Evolutionary conservation across 176 grass and related monocot genomes (phyloP), one percentile per base, ranked within the genome.

Genomic region (Thinopyrum elongatum): DNA sequence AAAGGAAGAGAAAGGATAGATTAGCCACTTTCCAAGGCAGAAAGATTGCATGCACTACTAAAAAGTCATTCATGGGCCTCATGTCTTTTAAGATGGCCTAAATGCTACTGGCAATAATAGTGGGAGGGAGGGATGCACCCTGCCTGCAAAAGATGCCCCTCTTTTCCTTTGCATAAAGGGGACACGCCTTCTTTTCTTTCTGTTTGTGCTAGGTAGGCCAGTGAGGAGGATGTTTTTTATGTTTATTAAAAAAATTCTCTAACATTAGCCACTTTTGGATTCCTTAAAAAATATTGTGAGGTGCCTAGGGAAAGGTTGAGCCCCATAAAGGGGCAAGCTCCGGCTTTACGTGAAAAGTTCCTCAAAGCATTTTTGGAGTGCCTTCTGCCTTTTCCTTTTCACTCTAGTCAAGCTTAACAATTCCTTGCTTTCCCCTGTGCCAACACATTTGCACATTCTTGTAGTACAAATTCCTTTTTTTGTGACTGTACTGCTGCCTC

Each of bases 11-110:
- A 88, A 91, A 89, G 81, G 82, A 87, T 91, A 46, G 82, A 87
- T 91, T 91, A 88, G 86, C 31, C 77, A 77, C 89, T 92, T 96
- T 90, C 83, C 85, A 85, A 80, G 91, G 83, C 55, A 86, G 83
- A 93, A 90, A 92, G 89, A 84, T 83, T 90, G 89, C 81, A 81
- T 83, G 85, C 87, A 93, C 86, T 91, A 94, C 88, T 85, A 89
- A 90, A 87, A 93, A 17, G 38, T 47, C 70, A 68, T 28, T 72
- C 87, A 88, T 88, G 88, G 71, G 26, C 19, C 70, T 82, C 67
- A 39, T 90, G 87, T 90, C 93, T 95, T 94, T 88, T 57, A 80
- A 92, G 74, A 94, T 69, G 86, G 87, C 34, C 84, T 80, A 74
- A 87, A 83, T 85, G 68, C 74, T 42, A 25, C 70, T 27, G 15